A percentile compares a stretch with the other conserved stretches of the same genome.
These are phyloP conservation scores for Fusarium miscanthi DNA, from an alignment of 2,329 filamentous ascomycete species.

Conservation along the genomic window DNA sequence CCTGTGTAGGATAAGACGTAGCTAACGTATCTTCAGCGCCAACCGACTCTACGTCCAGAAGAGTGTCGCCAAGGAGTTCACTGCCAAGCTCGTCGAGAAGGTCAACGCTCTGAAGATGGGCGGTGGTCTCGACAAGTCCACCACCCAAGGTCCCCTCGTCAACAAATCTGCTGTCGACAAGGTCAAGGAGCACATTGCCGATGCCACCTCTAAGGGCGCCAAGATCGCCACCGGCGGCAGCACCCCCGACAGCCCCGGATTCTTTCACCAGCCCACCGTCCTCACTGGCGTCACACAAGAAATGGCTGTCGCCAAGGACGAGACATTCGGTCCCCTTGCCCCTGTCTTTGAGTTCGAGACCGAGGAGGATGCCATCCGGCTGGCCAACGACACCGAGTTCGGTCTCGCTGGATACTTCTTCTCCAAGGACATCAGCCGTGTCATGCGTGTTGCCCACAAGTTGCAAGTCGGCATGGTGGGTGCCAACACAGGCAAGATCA, in stretches of 20 bases:
- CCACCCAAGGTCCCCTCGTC: conserved; percentile 59
- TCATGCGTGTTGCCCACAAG: conserved; percentile 60
- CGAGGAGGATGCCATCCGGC: conserved; percentile 52
- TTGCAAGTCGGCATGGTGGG: conserved; percentile 76
- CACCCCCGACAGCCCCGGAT: conserved; percentile 70
- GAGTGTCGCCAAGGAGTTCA: conserved; percentile 47
- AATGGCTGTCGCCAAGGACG: conserved; percentile 47
- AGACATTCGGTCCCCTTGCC: conserved; percentile 49
- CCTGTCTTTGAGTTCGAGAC: conserved; percentile 48
- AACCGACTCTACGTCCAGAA: conserved; percentile 53
- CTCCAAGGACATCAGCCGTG: conserved; percentile 50
- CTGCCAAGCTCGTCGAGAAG: conserved; percentile 45
- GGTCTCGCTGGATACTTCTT: conserved; percentile 53
- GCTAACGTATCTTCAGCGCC: conserved; percentile 40
- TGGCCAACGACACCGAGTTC: conserved; percentile 55
- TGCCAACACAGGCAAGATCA: conserved; percentile 55
- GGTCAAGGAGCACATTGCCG: conserved; percentile 70
- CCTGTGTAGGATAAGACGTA: accelerated
- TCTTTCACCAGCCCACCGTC: conserved; percentile 79
- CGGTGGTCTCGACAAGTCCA: conserved; percentile 37
- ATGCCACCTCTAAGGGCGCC: conserved; percentile 70
- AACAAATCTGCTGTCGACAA: conserved; percentile 72
- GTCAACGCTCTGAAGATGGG: conserved; percentile 47
- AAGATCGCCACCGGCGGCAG: conserved; percentile 67
- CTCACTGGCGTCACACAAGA: conserved; percentile 63